A percentile compares a stretch with the other conserved stretches of the same genome.
These are phyloP conservation scores for Beta corolliflora DNA, from an alignment of 179 eudicot species.

Conservation along the genomic window DNA sequence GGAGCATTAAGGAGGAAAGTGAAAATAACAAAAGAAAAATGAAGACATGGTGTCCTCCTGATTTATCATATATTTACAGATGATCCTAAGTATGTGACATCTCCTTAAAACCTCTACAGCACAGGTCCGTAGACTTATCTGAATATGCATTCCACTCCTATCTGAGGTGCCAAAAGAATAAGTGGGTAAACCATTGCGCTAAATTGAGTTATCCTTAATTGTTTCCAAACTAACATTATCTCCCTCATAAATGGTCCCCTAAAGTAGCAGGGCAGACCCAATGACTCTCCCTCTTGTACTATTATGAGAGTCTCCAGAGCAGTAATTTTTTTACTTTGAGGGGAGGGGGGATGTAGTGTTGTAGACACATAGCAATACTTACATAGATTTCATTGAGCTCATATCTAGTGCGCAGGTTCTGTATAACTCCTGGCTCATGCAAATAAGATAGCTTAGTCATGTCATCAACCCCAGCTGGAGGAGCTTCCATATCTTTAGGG, in stretches of 20 bases:
- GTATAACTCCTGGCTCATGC: slow-evolving; percentile 95
- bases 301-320: not conserved
- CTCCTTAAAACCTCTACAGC: not conserved
- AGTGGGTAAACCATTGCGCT: not conserved
- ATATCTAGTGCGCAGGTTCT: slow-evolving; percentile 78
- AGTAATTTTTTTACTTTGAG: not conserved
- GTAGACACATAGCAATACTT: slow-evolving; percentile 31
- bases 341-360: not conserved
- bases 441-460: slow-evolving; percentile 94
- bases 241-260: not conserved
- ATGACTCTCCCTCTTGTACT: not conserved
- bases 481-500: slow-evolving; percentile 96
- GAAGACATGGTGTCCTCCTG: not conserved
- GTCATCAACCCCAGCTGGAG: slow-evolving; percentile 97
- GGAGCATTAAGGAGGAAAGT: too few species aligned
- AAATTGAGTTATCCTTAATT: not conserved
- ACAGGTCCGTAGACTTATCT: not conserved
- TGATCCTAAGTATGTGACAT: not conserved
- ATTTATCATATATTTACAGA: not conserved
- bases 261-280: not conserved
- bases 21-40: not conserved
- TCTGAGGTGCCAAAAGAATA: not conserved
- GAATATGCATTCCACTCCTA: not conserved
- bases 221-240: not conserved
- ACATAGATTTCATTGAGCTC: slow-evolving; percentile 96